Evolutionary conservation across 1,284 basidiomycete genomes (phyloP).

Genomic region (Neolentinus lepideus): DNA sequence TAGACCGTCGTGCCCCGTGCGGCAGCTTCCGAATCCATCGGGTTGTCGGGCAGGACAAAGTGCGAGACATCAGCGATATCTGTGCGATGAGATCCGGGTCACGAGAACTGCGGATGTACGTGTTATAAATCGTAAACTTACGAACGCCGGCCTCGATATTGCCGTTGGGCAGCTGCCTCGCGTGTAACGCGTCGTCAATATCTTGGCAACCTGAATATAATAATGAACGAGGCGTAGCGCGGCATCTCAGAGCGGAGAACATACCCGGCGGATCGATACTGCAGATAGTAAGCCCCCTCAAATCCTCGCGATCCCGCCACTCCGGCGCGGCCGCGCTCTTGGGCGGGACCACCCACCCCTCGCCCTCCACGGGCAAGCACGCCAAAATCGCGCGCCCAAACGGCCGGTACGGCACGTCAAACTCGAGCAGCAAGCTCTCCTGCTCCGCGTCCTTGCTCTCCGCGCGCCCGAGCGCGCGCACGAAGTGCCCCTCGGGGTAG

Average conservation of each 20-base stretch:
- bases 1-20: slow-evolving; percentile 97
- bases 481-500: slow-evolving; percentile 97
- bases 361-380: slow-evolving; percentile 88
- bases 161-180: slow-evolving; percentile 82
- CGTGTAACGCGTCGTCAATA: slow-evolving; percentile 99
- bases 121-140: slow-evolving; percentile 57
- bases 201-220: slow-evolving; percentile 79
- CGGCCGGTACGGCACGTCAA: slow-evolving; percentile 93
- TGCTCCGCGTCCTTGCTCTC: slow-evolving; percentile 97
- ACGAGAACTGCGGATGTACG: too few species aligned
- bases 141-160: slow-evolving; percentile 98
- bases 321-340: slow-evolving; percentile 49
- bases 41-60: slow-evolving; percentile 90
- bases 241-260: slow-evolving; percentile 14
- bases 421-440: slow-evolving; percentile 91
- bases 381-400: slow-evolving; percentile 93
- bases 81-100: too few species aligned
- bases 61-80: slow-evolving; percentile 99
- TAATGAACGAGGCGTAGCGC: not conserved
- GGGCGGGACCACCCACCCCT: slow-evolving; percentile 87
- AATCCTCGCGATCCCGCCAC: slow-evolving; percentile 88
- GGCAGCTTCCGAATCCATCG: slow-evolving; percentile 97
- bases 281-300: slow-evolving; percentile 85
- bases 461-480: slow-evolving; percentile 85
- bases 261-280: slow-evolving; percentile 94